Base-by-base conservation (phyloP, 163 green algal species). In the Scenedesmus sp. region DNA sequence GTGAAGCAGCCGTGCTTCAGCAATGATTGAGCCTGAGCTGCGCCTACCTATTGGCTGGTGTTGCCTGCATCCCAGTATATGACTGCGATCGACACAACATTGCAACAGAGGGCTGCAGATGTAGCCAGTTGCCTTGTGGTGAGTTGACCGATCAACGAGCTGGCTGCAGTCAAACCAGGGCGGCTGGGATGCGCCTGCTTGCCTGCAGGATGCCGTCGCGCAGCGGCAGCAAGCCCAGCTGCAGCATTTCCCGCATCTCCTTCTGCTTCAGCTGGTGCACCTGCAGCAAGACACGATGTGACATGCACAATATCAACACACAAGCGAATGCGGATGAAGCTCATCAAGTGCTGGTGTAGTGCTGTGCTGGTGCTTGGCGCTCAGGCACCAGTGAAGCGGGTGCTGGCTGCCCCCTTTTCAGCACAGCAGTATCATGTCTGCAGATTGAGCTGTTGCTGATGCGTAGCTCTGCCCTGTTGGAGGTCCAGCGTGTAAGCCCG, bases 201-300 rank as follows among this genome's bases (percentile, higher is more conserved):
- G 92, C 92, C 87, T 92, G 87, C 76, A 81, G 56, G 0, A 95
- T 89, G 65, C 91, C 93, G 30, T 86, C 42, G 26, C 93, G 80
- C 51, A 95, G 88, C 33, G 89, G 91, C 70, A 95, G 35, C 30
- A 65, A 26, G 26, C 90, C 91, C 26, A 73, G 53, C 2, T 42
- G 4, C 22, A 95, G 40, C 83, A 95, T 86, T 65, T 89, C 84
- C 10, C 10, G 51, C 46, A 95, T 51, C 86, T 93, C n/a, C 85
- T 81, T 20, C 72, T 93, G 79, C 68, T 95, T 95, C 13, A 92
- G 30, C 72, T 72, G 30, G 37, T 93, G 81, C 40, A 95, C 84
- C 73, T 83, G 73, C 37, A 46, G 65, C 65, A 40, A 4, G 12
- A 20, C 6, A 24, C 20, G 7, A 37, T 40, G 30, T n/a, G n/a